Evolutionary conservation across 2,329 filamentous ascomycete species (phyloP).

Genomic region (Talaromyces marneffei): DNA sequence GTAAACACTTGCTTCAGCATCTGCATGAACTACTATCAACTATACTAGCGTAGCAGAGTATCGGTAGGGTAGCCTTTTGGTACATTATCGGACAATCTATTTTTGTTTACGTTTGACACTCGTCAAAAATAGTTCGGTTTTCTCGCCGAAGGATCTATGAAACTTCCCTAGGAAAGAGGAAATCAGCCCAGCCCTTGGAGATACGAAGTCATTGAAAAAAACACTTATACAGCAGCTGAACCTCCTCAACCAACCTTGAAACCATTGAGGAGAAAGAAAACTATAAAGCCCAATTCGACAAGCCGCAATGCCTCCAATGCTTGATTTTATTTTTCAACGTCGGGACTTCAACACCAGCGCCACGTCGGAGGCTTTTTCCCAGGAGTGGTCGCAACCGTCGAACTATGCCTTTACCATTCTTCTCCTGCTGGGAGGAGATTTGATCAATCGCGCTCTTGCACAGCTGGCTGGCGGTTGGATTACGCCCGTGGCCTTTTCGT

Average conservation of each 20-base stretch:
- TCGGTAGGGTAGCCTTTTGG: background rate
- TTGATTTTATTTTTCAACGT: slow-evolving; percentile 8
- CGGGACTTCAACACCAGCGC: slow-evolving; percentile 10
- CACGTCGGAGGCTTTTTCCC: slow-evolving; percentile 5
- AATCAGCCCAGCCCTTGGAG: background rate
- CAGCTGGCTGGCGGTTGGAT: slow-evolving; percentile 25
- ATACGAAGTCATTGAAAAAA: no score
- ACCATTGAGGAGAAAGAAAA: background rate
- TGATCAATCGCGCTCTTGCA: slow-evolving; percentile 32
- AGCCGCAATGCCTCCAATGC: slow-evolving; percentile 9
- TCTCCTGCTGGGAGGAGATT: slow-evolving; percentile 33
- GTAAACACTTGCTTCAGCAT: background rate
- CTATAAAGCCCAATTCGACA: background rate
- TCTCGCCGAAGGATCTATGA: background rate
- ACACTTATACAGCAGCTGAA: background rate
- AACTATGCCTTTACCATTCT: slow-evolving; percentile 29
- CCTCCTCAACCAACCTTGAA: background rate
- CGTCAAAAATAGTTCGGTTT: background rate
- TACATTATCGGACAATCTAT: background rate
- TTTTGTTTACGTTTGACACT: background rate
- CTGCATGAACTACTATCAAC: background rate
- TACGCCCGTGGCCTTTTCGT: slow-evolving; percentile 35
- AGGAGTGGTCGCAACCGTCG: slow-evolving; percentile 14
- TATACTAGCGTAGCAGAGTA: background rate
- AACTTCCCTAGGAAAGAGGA: background rate